Conservation (phyloP, 169 alveolate species). For the Eimeria necatrix region DNA sequence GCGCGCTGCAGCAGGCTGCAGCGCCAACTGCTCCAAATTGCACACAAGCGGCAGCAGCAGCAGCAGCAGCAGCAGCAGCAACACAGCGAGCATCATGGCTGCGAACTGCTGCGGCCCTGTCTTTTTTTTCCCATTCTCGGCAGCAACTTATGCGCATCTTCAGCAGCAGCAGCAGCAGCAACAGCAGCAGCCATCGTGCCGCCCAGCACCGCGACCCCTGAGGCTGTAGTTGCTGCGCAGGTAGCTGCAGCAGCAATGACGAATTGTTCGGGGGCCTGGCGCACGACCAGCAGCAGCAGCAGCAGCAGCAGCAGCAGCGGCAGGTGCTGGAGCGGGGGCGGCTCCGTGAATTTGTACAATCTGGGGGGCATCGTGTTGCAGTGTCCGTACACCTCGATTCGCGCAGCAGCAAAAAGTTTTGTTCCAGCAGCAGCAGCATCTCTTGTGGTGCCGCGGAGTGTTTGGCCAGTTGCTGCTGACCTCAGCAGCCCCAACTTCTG, state of each 20-base stretch:
- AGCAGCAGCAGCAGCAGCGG: conserved; percentile 8
- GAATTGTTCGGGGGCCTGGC: background rate
- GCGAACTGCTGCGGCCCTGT: background rate
- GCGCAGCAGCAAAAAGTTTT: conserved; percentile 85
- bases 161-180: conserved; percentile 42
- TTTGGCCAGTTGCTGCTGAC: conserved; percentile 18
- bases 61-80: background rate
- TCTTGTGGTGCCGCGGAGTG: conserved; percentile 79
- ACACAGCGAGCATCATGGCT: background rate
- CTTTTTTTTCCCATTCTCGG: background rate
- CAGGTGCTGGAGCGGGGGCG: background rate
- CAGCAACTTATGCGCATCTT: background rate
- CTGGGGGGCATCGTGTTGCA: conserved; percentile 84
- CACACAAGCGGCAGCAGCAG: background rate
- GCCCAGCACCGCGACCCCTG: conserved; percentile 6
- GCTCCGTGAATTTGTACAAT: conserved; percentile 17
- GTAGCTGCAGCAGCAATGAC: conserved; percentile 22
- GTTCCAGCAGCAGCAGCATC: conserved; percentile 78
- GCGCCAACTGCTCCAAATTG: background rate
- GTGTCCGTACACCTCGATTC: conserved; percentile 86
- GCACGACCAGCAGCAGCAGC: background rate
- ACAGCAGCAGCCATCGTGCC: conserved; percentile 5
- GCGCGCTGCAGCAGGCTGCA: background rate
- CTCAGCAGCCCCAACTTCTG: background rate
- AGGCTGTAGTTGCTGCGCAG: conserved; percentile 29